Evolutionary conservation across 2,329 filamentous ascomycete genomes (phyloP).

Genomic region (Chaetomium sp.): DNA sequence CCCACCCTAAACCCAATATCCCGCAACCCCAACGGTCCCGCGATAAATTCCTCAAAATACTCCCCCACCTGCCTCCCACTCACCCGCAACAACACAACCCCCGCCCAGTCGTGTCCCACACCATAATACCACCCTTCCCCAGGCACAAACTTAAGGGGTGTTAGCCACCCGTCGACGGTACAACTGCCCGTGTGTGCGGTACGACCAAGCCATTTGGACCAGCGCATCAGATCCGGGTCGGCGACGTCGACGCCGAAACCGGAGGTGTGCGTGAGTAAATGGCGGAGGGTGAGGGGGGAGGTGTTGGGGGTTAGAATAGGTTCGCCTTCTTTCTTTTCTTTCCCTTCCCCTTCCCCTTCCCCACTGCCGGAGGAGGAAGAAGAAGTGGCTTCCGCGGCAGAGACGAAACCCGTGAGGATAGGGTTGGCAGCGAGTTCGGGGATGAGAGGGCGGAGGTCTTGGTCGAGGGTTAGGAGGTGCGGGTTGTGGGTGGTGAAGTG

Average conservation of each 20-base stretch:
- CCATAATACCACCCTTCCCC: constrained; percentile 47
- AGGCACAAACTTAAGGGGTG: constrained; percentile 39
- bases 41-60: constrained; percentile 24
- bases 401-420: constrained; percentile 34
- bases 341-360: background rate
- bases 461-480: constrained; percentile 29
- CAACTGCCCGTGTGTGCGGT: constrained; percentile 23
- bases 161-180: constrained; percentile 31
- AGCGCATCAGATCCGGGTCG: constrained; percentile 35
- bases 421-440: constrained; percentile 29
- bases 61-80: constrained; percentile 32
- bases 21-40: constrained; percentile 24
- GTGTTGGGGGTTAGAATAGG: constrained; percentile 35
- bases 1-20: constrained; percentile 24
- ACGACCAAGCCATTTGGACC: constrained; percentile 33
- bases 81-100: constrained; percentile 36
- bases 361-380: no score
- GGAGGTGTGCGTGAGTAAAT: constrained; percentile 44
- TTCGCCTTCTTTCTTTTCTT: constrained; percentile 21
- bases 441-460: constrained; percentile 30
- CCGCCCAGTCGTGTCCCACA: constrained; percentile 41
- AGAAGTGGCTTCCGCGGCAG: background rate
- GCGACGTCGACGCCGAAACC: constrained; percentile 40
- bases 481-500: constrained; percentile 34
- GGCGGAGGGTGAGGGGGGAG: constrained; percentile 34